phyloP scores from a whole-genome alignment of 176 grass and related monocot genomes.

The Aegilops longissima region DNA sequence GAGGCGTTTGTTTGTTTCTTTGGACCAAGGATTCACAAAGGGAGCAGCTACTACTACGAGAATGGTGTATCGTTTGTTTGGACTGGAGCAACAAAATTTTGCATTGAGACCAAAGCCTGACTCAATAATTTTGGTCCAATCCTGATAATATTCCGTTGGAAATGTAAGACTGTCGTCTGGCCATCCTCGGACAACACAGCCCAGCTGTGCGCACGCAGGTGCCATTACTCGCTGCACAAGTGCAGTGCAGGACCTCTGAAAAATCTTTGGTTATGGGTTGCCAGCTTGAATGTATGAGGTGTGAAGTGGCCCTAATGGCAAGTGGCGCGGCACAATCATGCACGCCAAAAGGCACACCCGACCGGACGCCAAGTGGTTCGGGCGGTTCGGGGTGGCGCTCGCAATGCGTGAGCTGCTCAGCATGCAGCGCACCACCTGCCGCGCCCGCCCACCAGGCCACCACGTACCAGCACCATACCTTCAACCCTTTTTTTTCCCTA shows the following conservation, averaged over 20 bases:
- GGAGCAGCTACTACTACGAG: too few relatives aligned
- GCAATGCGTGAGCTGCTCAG: background rate
- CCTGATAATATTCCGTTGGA: too few relatives aligned
- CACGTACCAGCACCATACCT: too few relatives aligned
- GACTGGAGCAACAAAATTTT: background rate
- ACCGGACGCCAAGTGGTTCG: background rate
- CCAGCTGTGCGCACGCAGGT: background rate
- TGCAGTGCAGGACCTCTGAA: background rate
- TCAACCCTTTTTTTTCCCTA: too few relatives aligned
- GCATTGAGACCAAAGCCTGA: background rate
- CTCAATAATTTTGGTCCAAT: background rate
- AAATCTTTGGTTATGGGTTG: background rate
- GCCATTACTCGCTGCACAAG: background rate
- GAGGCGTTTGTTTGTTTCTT: background rate
- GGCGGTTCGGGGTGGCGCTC: background rate
- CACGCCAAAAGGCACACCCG: background rate
- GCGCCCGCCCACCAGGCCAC: background rate
- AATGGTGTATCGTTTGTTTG: background rate
- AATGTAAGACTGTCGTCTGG: background rate
- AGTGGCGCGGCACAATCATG: background rate
- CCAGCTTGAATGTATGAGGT: background rate
- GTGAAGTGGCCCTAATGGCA: background rate
- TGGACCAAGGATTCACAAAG: background rate
- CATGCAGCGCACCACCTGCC: slow-evolving; percentile 30
- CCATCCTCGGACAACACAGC: background rate